Conservation (phyloP, 441 rosid genomes). For the Mallotus japonicus region DNA sequence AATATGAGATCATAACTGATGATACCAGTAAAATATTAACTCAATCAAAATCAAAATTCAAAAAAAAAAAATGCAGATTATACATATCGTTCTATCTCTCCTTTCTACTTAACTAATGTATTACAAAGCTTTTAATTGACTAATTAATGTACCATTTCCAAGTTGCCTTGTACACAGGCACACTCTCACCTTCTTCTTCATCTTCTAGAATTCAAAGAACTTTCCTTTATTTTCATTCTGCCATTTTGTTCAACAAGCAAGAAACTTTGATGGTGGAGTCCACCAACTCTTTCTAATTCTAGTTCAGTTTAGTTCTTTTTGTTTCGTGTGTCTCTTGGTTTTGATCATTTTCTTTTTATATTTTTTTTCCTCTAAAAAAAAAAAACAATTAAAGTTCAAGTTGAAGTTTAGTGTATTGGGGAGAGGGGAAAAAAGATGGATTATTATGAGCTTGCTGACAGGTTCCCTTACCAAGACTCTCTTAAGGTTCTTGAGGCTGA, state of each 20-base stretch:
- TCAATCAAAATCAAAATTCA: not conserved
- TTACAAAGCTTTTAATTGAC: not conserved
- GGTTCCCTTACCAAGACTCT: slow-evolving; percentile 47
- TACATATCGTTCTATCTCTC: not conserved
- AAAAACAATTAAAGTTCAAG: too few species aligned
- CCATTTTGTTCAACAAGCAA: slow-evolving; percentile 25
- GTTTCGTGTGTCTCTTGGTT: not conserved
- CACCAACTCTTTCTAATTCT: not conserved
- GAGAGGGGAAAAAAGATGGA: slow-evolving; percentile 27
- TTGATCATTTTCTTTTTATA: not conserved
- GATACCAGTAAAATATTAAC: not conserved
- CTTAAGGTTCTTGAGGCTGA: slow-evolving; percentile 50
- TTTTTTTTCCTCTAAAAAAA: too few species aligned
- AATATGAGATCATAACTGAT: slow-evolving; percentile 5
- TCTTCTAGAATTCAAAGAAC: slow-evolving; percentile 12
- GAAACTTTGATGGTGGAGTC: slow-evolving; percentile 11
- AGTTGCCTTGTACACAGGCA: not conserved
- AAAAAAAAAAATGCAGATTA: not conserved
- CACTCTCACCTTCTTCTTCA: not conserved
- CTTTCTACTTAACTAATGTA: not conserved
- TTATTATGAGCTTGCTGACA: slow-evolving; percentile 36
- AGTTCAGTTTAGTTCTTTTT: not conserved
- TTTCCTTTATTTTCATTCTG: not conserved
- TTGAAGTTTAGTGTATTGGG: not conserved
- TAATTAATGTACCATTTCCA: slow-evolving; percentile 2